Base-by-base conservation (phyloP, 2,329 filamentous ascomycete species). In the Ascosphaera acerosa region DNA sequence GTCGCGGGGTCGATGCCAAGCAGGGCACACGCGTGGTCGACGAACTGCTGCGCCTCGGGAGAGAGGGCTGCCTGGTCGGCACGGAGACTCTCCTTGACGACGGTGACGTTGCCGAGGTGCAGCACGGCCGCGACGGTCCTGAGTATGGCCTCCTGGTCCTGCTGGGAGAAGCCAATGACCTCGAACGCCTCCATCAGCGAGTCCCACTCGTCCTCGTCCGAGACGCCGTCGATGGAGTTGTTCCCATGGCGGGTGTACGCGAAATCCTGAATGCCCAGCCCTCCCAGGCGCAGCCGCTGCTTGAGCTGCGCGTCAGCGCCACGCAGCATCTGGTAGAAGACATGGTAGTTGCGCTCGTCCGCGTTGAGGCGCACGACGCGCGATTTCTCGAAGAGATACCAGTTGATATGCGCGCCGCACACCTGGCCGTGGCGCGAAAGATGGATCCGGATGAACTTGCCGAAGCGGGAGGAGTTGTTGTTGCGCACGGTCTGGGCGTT, bases 361-460 rank as follows among this genome's bases (percentile, higher is more conserved):
- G 66, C 48, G 45, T 89, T 91, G 37, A 91, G 67, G 26, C 72
- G 73, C 14, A 97, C 84, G 5, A 97, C 87, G 42, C 87, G 69
- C n/a, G 87, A 97, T 52, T 97, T 97, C 47, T 97, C 87, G 10
- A 97, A 59, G 1, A 97, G 62, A 52, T 94, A 97, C 87, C 87
- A 97, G 49, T 97, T 82, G 40, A 97, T 94, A 54, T 81, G 92
- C 15, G 87, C 87, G 20, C 89, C 89, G 3, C 76, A 76, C 40
- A 97, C 97, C 33, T 87, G 76, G 17, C 89, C 89, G 20, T 67
- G 67, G 15, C 76, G 66, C 19, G 70, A 80, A 53, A 97, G 92
- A 47, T 92, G 81, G 45, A 97, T 97, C 31, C 89, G 68, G 47
- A 97, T 97, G 45, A 97, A 97, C 51, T 97, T 97, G 47, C 87